Percentiles rank a stretch among this genome's conserved stretches.
Evolutionary conservation across 1,139 yeast species (phyloP).

Genomic region (Lodderomyces metapsilosis): DNA sequence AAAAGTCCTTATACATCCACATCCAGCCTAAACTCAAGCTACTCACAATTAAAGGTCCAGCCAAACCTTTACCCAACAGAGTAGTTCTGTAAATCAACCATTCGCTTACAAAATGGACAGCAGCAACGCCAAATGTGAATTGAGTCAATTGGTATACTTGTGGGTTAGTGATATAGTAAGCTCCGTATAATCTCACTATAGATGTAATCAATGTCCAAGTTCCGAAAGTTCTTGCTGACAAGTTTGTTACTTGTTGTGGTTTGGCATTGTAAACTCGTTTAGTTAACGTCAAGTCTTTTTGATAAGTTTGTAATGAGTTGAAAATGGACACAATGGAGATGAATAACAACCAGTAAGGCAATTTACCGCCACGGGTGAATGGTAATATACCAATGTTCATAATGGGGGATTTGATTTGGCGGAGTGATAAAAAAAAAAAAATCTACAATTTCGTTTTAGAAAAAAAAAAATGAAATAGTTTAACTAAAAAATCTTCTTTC

Average conservation of each 20-base stretch:
- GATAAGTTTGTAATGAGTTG: conserved; percentile 87
- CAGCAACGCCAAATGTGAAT: conserved; percentile 82
- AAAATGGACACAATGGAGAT: conserved; percentile 87
- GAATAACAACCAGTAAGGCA: conserved; percentile 49
- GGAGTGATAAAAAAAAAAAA: conserved; percentile 19
- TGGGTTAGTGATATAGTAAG: conserved; percentile 65
- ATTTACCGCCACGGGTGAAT: conserved; percentile 33
- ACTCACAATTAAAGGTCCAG: conserved; percentile 78
- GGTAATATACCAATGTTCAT: conserved; percentile 20
- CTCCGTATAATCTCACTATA: conserved; percentile 82
- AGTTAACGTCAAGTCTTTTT: conserved; percentile 52
- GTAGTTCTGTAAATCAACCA: conserved; percentile 80
- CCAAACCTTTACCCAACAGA: conserved; percentile 80
- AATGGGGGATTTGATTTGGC: not conserved
- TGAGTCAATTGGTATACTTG: conserved; percentile 77
- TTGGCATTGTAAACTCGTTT: conserved; percentile 65
- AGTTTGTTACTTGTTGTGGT: conserved; percentile 53
- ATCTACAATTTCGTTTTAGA: too few relatives aligned
- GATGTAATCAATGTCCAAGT: conserved; percentile 95
- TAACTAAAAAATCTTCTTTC: too few relatives aligned
- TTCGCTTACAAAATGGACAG: conserved; percentile 78
- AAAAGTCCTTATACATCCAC: conserved; percentile 55
- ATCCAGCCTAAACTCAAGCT: conserved; percentile 60
- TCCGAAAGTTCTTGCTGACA: conserved; percentile 94
- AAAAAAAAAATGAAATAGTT: conserved; percentile 1